Conservation (phyloP, 306 rosid species). For the Prunus salicina region DNA sequence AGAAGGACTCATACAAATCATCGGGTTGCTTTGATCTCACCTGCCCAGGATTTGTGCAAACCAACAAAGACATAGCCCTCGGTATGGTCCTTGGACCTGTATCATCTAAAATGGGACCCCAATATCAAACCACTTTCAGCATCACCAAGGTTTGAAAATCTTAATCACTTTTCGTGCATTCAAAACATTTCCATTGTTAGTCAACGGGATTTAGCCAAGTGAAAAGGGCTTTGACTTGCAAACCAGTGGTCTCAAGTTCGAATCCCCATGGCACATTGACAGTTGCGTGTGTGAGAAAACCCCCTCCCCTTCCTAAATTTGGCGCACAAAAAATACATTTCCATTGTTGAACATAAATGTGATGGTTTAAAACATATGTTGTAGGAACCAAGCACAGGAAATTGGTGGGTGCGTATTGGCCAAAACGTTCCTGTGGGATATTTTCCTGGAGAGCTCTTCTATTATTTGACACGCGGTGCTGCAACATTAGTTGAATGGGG, state of each 20-base stretch:
- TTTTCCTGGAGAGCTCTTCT: constrained; percentile 41
- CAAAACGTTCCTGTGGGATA: constrained; percentile 35
- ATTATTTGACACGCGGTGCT: constrained; percentile 27
- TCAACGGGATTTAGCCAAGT: too few species aligned
- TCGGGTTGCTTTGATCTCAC: constrained; percentile 72
- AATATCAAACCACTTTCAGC: constrained; percentile 30
- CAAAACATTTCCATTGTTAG: too few species aligned
- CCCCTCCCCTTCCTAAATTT: too few species aligned
- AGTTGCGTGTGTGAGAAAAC: too few species aligned
- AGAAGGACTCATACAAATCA: constrained; percentile 52
- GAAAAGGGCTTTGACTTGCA: too few species aligned
- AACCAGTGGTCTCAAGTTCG: too few species aligned
- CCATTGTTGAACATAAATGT: too few species aligned
- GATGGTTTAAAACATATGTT: not conserved
- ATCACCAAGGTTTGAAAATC: constrained; percentile 35
- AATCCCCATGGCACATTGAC: too few species aligned
- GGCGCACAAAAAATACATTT: too few species aligned
- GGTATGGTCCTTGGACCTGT: constrained; percentile 39
- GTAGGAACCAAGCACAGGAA: constrained; percentile 34
- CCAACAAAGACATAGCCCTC: constrained; percentile 29
- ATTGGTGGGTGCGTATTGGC: constrained; percentile 56
- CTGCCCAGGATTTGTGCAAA: constrained; percentile 63
- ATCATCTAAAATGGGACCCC: constrained; percentile 29
- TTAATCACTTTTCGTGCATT: too few species aligned
- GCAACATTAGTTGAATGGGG: constrained; percentile 66